phyloP scores from a whole-genome alignment of 2,329 filamentous ascomycete species.

The Rugonectria rugulosa region DNA sequence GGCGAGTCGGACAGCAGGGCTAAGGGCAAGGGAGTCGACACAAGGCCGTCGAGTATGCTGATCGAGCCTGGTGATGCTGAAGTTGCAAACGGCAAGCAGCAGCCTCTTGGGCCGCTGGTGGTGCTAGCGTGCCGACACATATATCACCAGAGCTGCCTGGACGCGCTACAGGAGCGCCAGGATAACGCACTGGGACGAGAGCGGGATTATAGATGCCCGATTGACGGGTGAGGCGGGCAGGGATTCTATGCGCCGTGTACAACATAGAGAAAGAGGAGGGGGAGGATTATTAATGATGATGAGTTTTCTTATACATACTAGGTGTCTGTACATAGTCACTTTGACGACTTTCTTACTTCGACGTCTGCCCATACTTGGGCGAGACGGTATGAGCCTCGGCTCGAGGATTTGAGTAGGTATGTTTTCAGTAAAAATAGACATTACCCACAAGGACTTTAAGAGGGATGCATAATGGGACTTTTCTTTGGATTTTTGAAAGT shows the following conservation, averaged over 20 bases:
- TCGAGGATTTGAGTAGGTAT: too few species aligned
- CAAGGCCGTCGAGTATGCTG: slow-evolving; percentile 51
- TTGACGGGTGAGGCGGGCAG: slow-evolving; percentile 56
- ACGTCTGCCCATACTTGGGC: too few species aligned
- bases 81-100: slow-evolving; percentile 44
- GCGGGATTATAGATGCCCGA: slow-evolving; percentile 62
- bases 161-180: slow-evolving; percentile 66
- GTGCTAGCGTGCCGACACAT: slow-evolving; percentile 76
- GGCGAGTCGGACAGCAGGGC: slow-evolving; percentile 45
- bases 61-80: slow-evolving; percentile 40
- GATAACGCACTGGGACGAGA: slow-evolving; percentile 57
- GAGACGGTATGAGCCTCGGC: too few species aligned
- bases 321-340: background rate
- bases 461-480: too few species aligned
- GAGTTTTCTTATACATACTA: slow-evolving; percentile 23
- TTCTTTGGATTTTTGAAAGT: too few species aligned
- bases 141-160: slow-evolving; percentile 73
- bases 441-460: too few species aligned
- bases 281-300: slow-evolving; percentile 37
- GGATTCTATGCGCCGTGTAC: slow-evolving; percentile 35
- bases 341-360: too few species aligned
- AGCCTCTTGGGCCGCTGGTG: slow-evolving; percentile 69
- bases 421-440: too few species aligned
- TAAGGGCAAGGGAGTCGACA: slow-evolving; percentile 54
- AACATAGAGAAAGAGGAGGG: slow-evolving; percentile 28